These are phyloP conservation scores for Forsythia suspensa DNA, from an alignment of 257 asterid genomes.

Conservation along the genomic window DNA sequence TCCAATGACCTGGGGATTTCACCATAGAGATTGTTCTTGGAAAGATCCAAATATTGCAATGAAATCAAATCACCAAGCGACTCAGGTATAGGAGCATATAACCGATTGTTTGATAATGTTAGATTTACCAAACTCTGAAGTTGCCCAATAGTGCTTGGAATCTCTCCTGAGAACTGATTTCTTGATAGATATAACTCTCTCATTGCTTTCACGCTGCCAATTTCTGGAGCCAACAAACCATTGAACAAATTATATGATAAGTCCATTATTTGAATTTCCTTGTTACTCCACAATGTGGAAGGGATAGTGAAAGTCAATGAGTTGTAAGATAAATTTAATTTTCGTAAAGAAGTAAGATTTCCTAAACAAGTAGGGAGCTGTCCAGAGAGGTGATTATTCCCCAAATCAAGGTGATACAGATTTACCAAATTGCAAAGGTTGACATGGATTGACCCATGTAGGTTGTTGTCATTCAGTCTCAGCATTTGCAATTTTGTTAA, in stretches of 20 bases:
- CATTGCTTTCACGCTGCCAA: background rate
- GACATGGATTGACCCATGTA: background rate
- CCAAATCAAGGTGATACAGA: too few relatives aligned
- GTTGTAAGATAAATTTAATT: background rate
- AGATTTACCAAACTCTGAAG: too few relatives aligned
- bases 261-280: background rate
- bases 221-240: background rate
- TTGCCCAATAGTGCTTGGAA: too few relatives aligned
- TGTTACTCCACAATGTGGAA: background rate
- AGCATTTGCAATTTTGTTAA: background rate
- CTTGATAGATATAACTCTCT: background rate
- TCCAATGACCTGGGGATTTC: too few relatives aligned
- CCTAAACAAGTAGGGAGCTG: background rate
- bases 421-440: too few relatives aligned
- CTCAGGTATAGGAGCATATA: too few relatives aligned
- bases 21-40: too few relatives aligned
- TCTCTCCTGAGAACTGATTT: background rate
- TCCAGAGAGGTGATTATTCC: background rate
- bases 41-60: background rate
- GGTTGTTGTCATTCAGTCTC: too few relatives aligned
- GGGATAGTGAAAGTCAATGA: background rate
- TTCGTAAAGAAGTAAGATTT: background rate
- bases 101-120: too few relatives aligned
- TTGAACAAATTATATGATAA: background rate
- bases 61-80: background rate